Evolutionary conservation across 1,284 basidiomycete genomes (phyloP), one percentile per base, ranked within the genome.

Genomic region (Apiotrichum akiyoshidainum): DNA sequence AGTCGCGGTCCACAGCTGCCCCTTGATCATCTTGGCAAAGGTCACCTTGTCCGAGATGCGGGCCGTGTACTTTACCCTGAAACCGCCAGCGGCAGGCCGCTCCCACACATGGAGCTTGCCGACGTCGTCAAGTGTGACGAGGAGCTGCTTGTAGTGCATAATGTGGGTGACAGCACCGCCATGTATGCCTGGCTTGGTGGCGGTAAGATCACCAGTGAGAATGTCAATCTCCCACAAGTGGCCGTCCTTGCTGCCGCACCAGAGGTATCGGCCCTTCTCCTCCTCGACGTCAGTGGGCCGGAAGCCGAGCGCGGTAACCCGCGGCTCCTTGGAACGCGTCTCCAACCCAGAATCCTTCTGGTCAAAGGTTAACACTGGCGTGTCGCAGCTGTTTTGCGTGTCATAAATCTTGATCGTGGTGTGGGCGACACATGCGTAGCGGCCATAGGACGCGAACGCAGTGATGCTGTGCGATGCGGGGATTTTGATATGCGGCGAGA

Each of bases 161-260:
- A 96, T 88, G 65, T 86, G 80, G 1, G 83, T 83, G 52, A 96
- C 81, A 0, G 86, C 75, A 52, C 85, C 81, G 0, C 84, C 70
- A 71, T 95, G 92, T 0, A 84, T 83, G 16, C 80, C 79, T 13
- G 82, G 79, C 61, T 85, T 87, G 19, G 81, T 79, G 5, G 83
- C 84, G 0, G 80, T 80, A 16, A 91, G 76, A 2, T 68, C 66
- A 0, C 86, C 86, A 1, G 81, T 83, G 50, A 81, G 75, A 34
- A 88, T 80, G 69, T 95, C 90, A 53, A 93, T 66, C 78, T 95
- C 92, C 67, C 88, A 83, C 16, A 96, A 60, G 72, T 88, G 86
- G 0, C 93, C 93, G 34, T 94, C 91, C 77, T 89, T 92, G 42
- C 89, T 91, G 1, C 92, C 93, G 17, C 88, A 79, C 92, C 92